Conservation (phyloP, 345 rosid species). For the Gossypium australe region DNA sequence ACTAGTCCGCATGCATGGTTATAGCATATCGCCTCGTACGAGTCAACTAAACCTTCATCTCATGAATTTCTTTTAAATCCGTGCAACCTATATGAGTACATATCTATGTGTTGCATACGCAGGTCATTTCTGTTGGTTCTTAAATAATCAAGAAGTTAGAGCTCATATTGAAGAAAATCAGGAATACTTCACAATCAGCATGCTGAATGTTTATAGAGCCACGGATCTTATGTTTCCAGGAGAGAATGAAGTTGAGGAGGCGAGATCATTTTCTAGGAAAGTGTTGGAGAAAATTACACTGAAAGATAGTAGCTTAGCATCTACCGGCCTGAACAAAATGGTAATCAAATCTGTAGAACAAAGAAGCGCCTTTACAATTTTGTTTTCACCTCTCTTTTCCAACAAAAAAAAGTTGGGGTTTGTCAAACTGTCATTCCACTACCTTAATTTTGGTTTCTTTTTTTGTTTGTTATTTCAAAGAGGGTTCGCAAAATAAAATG, state of each 20-base stretch:
- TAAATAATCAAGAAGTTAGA: slow-evolving; percentile 29
- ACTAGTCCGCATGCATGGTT: slow-evolving; percentile 48
- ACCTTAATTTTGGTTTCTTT: too few species aligned
- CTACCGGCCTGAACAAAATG: neutral
- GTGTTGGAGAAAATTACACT: slow-evolving; percentile 28
- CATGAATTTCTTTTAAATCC: neutral
- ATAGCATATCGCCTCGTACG: slow-evolving; percentile 41
- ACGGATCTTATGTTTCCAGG: slow-evolving; percentile 53
- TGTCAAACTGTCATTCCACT: too few species aligned
- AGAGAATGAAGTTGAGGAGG: slow-evolving; percentile 46
- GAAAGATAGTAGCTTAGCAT: neutral
- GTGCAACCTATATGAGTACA: slow-evolving; percentile 9
- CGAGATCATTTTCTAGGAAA: slow-evolving; percentile 40
- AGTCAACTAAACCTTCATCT: neutral
- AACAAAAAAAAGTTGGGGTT: too few species aligned
- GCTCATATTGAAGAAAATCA: slow-evolving; percentile 25
- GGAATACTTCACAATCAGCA: slow-evolving; percentile 25
- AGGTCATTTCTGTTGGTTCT: slow-evolving; percentile 62
- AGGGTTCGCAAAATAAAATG: too few species aligned
- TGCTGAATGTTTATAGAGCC: slow-evolving; percentile 53
- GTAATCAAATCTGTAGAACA: neutral
- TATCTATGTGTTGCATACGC: slow-evolving; percentile 6
- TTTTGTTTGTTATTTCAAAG: too few species aligned
- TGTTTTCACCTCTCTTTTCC: too few species aligned
- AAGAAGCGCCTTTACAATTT: too few species aligned